Conservation (phyloP, 768 basidiomycete species). For the Termitomyces sp. region DNA sequence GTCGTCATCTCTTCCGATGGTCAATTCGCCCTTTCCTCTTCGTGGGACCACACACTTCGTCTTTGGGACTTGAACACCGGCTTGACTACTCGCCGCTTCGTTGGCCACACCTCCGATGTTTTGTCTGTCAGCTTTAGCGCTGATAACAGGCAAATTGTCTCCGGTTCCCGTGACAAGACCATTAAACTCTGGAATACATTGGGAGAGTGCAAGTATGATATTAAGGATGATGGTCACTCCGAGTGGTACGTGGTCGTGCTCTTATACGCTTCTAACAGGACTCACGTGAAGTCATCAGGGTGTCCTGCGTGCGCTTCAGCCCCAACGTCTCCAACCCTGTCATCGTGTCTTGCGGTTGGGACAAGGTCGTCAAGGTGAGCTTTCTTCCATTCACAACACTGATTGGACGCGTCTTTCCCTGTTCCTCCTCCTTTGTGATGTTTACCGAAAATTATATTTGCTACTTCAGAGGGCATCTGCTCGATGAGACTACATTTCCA, state of each 20-base stretch:
- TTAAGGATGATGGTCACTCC: conserved; percentile 96
- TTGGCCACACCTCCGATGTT: conserved; percentile 97
- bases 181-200: conserved; percentile 99
- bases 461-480: conserved; percentile 76
- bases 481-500: conserved; percentile 75
- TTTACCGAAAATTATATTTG: conserved; percentile 58
- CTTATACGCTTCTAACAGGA: conserved; percentile 8
- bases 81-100: conserved; percentile 91
- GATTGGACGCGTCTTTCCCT: background rate
- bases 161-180: conserved; percentile 91
- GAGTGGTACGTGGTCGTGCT: conserved; percentile 65
- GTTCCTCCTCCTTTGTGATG: conserved; percentile 26
- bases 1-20: conserved; percentile 99
- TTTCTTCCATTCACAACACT: conserved; percentile 5
- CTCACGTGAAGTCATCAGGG: conserved; percentile 48
- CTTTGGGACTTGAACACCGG: conserved; percentile 99
- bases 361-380: conserved; percentile 98
- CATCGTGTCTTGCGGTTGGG: conserved; percentile 99
- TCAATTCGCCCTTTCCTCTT: conserved; percentile 98
- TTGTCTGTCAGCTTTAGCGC: conserved; percentile 99
- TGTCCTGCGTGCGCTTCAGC: conserved; percentile 99
- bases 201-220: conserved; percentile 99
- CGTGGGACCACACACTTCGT: conserved; percentile 99
- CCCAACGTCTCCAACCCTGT: conserved; percentile 97
- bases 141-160: conserved; percentile 99